Percentiles rank a stretch among this genome's conserved stretches.
Evolutionary conservation across 768 basidiomycete species (phyloP).

Genomic region (Leccinum variicolor): DNA sequence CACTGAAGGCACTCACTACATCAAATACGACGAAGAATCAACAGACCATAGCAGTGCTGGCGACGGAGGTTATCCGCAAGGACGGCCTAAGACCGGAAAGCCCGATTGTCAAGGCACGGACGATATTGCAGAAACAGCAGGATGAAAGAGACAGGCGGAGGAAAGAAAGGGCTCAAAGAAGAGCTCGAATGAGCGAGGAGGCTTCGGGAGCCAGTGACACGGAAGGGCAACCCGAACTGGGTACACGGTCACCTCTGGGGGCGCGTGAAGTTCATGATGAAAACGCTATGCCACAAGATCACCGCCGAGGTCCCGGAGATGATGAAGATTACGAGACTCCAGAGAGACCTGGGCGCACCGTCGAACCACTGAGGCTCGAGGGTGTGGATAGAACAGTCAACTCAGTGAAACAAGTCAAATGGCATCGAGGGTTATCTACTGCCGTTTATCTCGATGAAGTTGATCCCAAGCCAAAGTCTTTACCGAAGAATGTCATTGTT

Average conservation of each 20-base stretch:
- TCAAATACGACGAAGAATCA: conserved; percentile 76
- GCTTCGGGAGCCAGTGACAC: conserved; percentile 24
- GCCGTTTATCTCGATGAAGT: conserved; percentile 62
- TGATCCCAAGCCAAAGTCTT: conserved; percentile 45
- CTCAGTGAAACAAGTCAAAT: conserved; percentile 63
- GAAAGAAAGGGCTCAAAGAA: conserved; percentile 56
- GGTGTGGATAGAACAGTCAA: conserved; percentile 30
- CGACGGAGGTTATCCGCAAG: conserved; percentile 68
- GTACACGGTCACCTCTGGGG: conserved; percentile 1
- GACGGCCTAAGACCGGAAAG: conserved; percentile 74
- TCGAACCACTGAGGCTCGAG: conserved; percentile 39
- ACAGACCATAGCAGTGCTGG: conserved; percentile 55
- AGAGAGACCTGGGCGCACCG: conserved; percentile 37
- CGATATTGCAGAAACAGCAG: conserved; percentile 60
- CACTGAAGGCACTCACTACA: conserved; percentile 66
- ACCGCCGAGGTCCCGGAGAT: conserved; percentile 71
- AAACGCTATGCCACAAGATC: conserved; percentile 32
- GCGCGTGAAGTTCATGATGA: conserved; percentile 20
- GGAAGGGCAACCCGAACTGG: conserved; percentile 25
- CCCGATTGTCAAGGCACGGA: conserved; percentile 70
- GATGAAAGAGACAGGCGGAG: conserved; percentile 58
- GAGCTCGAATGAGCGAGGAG: conserved; percentile 48
- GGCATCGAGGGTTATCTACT: conserved; percentile 68
- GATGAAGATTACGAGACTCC: conserved; percentile 80
- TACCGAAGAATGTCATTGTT: conserved; percentile 38